Conservation (phyloP, 2,329 filamentous ascomycete species). For the Ramularia collo-cygni region DNA sequence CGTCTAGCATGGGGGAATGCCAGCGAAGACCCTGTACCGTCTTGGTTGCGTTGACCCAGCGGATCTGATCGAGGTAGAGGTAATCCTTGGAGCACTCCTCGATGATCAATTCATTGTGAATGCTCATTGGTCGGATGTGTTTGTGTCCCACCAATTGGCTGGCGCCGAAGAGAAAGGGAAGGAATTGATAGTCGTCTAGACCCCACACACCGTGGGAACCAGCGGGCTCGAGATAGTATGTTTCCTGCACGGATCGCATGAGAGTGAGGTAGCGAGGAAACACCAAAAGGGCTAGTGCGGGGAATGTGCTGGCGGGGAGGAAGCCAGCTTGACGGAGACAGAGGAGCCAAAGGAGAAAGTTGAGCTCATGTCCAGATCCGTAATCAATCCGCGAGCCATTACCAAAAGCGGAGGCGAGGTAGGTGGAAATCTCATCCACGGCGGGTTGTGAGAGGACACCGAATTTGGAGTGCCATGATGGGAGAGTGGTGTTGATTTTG, state of each 20-base stretch:
- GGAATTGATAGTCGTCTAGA: conserved; percentile 82
- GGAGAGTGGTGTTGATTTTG: conserved; percentile 43
- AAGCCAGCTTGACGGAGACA: conserved; percentile 75
- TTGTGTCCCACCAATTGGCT: conserved; percentile 59
- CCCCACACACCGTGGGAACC: conserved; percentile 87
- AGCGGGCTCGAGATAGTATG: conserved; percentile 88
- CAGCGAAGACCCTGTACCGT: conserved; percentile 89
- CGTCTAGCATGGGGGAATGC: conserved; percentile 98
- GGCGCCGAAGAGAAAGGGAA: conserved; percentile 46
- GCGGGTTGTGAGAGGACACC: conserved; percentile 47
- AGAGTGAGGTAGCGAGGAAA: conserved; percentile 76
- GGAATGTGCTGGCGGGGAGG: conserved; percentile 61
- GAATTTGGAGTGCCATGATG: conserved; percentile 59
- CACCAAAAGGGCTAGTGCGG: conserved; percentile 65
- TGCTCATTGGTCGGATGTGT: conserved; percentile 47
- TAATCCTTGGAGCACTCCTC: conserved; percentile 81
- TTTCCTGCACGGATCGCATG: conserved; percentile 81
- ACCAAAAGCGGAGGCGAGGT: conserved; percentile 77
- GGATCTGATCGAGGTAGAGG: conserved; percentile 85
- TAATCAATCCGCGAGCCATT: conserved; percentile 88
- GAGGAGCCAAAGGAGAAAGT: conserved; percentile 95
- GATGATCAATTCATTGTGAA: conserved; percentile 80
- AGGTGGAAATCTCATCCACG: conserved; percentile 66
- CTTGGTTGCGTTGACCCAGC: conserved; percentile 93
- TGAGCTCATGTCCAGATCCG: conserved; percentile 92